These are phyloP conservation scores for Panus rudis DNA, from an alignment of 768 basidiomycete genomes.

Conservation along the genomic window DNA sequence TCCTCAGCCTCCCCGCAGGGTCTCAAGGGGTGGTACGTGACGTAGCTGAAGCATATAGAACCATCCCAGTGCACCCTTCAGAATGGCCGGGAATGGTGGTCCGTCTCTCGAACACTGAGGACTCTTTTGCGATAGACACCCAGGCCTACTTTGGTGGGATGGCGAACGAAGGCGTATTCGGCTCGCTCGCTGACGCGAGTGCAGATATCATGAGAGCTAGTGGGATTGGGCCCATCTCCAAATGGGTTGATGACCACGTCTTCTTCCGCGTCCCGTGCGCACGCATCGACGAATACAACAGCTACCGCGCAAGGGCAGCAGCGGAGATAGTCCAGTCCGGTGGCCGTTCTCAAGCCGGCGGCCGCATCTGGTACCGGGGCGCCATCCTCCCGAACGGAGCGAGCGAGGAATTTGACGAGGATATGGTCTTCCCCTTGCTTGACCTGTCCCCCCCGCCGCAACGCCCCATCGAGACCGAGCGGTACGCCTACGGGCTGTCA, in stretches of 20 bases:
- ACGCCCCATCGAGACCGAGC: slow-evolving; percentile 1
- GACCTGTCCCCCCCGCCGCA: slow-evolving; percentile 9
- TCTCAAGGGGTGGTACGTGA: slow-evolving; percentile 30
- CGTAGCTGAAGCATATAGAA: slow-evolving; percentile 33
- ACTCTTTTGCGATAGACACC: slow-evolving; percentile 8
- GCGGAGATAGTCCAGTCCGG: slow-evolving; percentile 7
- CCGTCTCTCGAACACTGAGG: not conserved
- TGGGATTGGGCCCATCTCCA: slow-evolving; percentile 16
- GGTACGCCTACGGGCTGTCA: slow-evolving; percentile 14
- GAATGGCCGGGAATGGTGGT: slow-evolving; percentile 34
- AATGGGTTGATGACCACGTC: slow-evolving; percentile 22
- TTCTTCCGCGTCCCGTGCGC: slow-evolving; percentile 12
- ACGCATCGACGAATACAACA: slow-evolving; percentile 22
- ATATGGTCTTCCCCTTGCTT: slow-evolving; percentile 11
- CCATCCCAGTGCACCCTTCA: slow-evolving; percentile 19
- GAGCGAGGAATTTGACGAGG: slow-evolving; percentile 19
- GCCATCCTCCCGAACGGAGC: slow-evolving; percentile 9
- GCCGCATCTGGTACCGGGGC: slow-evolving; percentile 24
- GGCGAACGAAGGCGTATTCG: slow-evolving; percentile 3
- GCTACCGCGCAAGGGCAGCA: slow-evolving; percentile 5
- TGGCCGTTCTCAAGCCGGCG: slow-evolving; percentile 1
- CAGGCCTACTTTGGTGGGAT: slow-evolving; percentile 5
- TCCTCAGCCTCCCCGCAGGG: slow-evolving; percentile 29
- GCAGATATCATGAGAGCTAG: slow-evolving; percentile 12
- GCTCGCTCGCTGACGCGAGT: slow-evolving; percentile 18